Evolutionary conservation across 371 early-diverging fungal genomes (phyloP).

Genomic region (Mortierella sp.): DNA sequence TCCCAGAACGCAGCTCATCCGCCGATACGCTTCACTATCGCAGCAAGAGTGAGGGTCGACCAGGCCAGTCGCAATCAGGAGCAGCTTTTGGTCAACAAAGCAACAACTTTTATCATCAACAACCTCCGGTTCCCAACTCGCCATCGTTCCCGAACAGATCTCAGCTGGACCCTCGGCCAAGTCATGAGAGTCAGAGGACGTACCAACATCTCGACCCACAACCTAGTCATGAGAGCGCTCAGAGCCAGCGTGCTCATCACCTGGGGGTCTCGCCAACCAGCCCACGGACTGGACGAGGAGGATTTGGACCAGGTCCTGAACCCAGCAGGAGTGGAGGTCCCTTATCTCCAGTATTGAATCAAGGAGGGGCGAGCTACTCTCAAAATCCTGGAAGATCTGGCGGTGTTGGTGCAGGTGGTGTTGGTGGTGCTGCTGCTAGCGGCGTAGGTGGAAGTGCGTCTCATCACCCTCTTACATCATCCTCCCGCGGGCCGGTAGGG

Average conservation of each 20-base stretch:
- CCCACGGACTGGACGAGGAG: neutral
- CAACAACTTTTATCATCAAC: neutral
- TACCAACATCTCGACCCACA: constrained; percentile 20
- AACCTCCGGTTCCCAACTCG: neutral
- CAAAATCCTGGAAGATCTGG: constrained; percentile 13
- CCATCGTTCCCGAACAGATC: constrained; percentile 1
- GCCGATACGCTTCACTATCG: constrained; percentile 25
- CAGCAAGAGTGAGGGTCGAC: constrained; percentile 5
- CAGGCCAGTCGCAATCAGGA: constrained; percentile 13
- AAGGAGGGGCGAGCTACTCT: constrained; percentile 9
- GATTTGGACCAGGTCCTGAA: neutral
- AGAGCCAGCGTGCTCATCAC: constrained; percentile 22
- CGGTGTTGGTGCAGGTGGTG: neutral
- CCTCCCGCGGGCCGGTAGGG: constrained; percentile 22
- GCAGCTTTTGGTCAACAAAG: neutral
- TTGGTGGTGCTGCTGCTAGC: neutral
- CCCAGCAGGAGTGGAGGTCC: neutral
- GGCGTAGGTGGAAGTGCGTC: constrained; percentile 1
- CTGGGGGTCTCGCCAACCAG: neutral
- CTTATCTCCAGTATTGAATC: neutral
- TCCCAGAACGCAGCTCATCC: constrained; percentile 41
- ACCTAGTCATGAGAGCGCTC: constrained; percentile 50
- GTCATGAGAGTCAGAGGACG: neutral
- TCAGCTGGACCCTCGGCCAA: constrained; percentile 7
- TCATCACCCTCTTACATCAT: constrained; percentile 27